Evolutionary conservation across 2,329 filamentous ascomycete genomes (phyloP).

Genomic region (Xylariaceae sp.): DNA sequence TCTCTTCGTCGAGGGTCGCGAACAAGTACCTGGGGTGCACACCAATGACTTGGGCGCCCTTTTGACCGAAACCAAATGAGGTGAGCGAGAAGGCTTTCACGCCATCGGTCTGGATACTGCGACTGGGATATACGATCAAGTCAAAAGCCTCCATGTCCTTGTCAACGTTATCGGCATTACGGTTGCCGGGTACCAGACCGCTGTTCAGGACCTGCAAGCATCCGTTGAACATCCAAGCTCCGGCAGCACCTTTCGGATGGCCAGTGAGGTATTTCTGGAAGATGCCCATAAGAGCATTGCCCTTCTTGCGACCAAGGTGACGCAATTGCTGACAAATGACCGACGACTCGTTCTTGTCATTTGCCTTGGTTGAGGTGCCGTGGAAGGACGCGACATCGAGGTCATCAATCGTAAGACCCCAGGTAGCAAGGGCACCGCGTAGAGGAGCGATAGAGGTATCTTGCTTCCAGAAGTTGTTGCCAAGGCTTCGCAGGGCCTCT

Average conservation of each 20-base stretch:
- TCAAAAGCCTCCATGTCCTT: slow-evolving; percentile 97
- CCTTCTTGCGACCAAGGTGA: slow-evolving; percentile 93
- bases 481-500: slow-evolving; percentile 87
- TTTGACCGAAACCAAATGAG: slow-evolving; percentile 98
- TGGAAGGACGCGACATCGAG: slow-evolving; percentile 96
- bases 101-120: slow-evolving; percentile 93
- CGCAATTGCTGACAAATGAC: slow-evolving; percentile 95
- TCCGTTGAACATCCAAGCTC: slow-evolving; percentile 99
- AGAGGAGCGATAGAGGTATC: slow-evolving; percentile 92
- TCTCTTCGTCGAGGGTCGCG: slow-evolving; percentile 85
- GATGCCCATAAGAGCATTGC: slow-evolving; percentile 92
- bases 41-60: slow-evolving; percentile 96
- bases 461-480: slow-evolving; percentile 99
- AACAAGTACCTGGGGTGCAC: slow-evolving; percentile 93
- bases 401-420: slow-evolving; percentile 97
- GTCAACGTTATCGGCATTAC: slow-evolving; percentile 97
- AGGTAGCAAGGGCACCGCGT: slow-evolving; percentile 92
- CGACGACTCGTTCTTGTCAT: slow-evolving; percentile 99
- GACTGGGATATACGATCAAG: slow-evolving; percentile 95
- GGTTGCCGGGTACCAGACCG: slow-evolving; percentile 93
- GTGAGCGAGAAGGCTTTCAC: slow-evolving; percentile 99
- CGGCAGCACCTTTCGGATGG: slow-evolving; percentile 98
- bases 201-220: slow-evolving; percentile 93
- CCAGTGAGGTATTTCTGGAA: slow-evolving; percentile 99
- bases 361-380: slow-evolving; percentile 96